Percentiles rank a stretch among this genome's conserved stretches.
These are phyloP conservation scores for Fusarium sp. DNA, from an alignment of 2,329 filamentous ascomycete genomes.

Conservation along the genomic window DNA sequence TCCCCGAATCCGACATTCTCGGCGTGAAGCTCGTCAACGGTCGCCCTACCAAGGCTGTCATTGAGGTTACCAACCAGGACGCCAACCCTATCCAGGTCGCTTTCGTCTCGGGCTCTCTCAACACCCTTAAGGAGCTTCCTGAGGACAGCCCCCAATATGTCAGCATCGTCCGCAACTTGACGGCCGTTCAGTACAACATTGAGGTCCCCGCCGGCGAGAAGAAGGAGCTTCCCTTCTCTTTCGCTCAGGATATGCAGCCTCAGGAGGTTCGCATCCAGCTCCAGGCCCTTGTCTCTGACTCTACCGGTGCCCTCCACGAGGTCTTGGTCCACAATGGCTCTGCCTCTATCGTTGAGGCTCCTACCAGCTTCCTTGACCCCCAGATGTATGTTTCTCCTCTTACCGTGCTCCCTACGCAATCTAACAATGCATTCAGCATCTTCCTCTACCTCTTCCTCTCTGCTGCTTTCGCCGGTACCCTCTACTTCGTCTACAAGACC, in stretches of 20 bases:
- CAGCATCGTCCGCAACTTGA: constrained; percentile 85
- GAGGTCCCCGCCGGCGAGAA: constrained; percentile 81
- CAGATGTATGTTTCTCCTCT: constrained; percentile 79
- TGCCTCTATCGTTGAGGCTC: constrained; percentile 88
- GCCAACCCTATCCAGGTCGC: constrained; percentile 78
- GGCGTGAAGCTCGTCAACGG: constrained; percentile 97
- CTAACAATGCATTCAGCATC: constrained; percentile 71
- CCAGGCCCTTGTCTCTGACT: constrained; percentile 77
- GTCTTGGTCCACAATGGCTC: constrained; percentile 83
- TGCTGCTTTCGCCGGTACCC: constrained; percentile 79
- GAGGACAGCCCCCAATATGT: constrained; percentile 58
- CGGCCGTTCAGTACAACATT: constrained; percentile 78
- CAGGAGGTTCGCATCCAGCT: constrained; percentile 87
- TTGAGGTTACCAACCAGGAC: constrained; percentile 90
- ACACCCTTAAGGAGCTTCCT: constrained; percentile 66
- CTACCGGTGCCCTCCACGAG: constrained; percentile 77
- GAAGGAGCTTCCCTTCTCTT: constrained; percentile 82
- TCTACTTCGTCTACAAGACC: constrained; percentile 98
- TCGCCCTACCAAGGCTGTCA: constrained; percentile 81
- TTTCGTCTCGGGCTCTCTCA: constrained; percentile 81
- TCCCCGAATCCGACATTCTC: constrained; percentile 83
- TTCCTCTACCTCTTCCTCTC: constrained; percentile 96
- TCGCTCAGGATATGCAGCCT: constrained; percentile 91
- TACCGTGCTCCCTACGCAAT: not conserved
- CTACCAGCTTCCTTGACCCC: constrained; percentile 91